Evolutionary conservation across 768 basidiomycete genomes (phyloP).

Genomic region (Rubroboletus pulcherrimus): DNA sequence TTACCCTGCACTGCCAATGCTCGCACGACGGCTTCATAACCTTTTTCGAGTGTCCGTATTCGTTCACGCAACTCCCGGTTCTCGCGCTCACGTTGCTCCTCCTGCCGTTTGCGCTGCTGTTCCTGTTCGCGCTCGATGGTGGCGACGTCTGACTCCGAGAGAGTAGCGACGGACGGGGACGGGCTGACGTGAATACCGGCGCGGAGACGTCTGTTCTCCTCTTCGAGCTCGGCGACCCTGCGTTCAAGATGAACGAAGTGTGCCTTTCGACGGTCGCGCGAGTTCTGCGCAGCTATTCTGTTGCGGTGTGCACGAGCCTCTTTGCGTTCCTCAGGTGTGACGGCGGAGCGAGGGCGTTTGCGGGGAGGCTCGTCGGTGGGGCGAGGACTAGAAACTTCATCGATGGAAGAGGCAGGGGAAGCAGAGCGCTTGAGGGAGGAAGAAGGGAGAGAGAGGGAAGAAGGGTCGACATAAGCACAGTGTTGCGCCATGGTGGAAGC

Average conservation of each 20-base stretch:
- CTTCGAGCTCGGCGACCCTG: conserved; percentile 69
- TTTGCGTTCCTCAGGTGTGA: conserved; percentile 72
- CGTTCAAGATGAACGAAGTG: conserved; percentile 70
- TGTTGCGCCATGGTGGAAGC: conserved; percentile 23
- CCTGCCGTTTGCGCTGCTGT: conserved; percentile 32
- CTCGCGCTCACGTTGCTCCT: conserved; percentile 52
- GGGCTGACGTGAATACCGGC: conserved; percentile 41
- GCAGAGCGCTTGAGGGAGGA: conserved; percentile 27
- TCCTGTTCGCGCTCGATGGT: conserved; percentile 27
- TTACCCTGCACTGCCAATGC: conserved; percentile 62
- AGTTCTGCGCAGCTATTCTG: conserved; percentile 91
- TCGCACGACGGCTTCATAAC: conserved; percentile 78
- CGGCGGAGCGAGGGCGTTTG: conserved; percentile 66
- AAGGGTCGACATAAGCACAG: conserved; percentile 35
- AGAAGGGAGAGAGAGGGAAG: conserved; percentile 38
- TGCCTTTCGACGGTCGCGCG: conserved; percentile 84
- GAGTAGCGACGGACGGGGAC: conserved; percentile 11
- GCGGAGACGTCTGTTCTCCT: conserved; percentile 75
- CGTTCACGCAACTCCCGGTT: conserved; percentile 74
- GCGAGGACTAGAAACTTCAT: conserved; percentile 1
- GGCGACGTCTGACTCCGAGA: conserved; percentile 24
- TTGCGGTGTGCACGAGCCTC: conserved; percentile 90
- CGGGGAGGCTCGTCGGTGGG: conserved; percentile 51
- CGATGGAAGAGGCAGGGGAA: conserved; percentile 25
- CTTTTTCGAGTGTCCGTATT: conserved; percentile 72